Evolutionary conservation across 305 asterid species (phyloP), one percentile per base, ranked within the genome.

Genomic region (Lippia alba): DNA sequence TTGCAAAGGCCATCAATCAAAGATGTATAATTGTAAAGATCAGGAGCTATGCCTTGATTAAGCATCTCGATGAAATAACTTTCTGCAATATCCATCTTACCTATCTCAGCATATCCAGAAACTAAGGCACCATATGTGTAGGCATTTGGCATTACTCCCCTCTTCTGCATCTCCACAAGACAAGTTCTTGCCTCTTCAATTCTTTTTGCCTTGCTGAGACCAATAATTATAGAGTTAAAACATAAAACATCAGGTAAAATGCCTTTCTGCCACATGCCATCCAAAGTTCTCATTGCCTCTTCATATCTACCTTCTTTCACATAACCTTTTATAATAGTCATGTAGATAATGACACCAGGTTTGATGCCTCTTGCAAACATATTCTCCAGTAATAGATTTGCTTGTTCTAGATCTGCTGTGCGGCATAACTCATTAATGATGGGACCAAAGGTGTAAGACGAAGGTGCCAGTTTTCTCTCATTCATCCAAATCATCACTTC

Each of bases 1-100:
- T 75, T 88, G 87, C 96, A 90, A 66, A 83, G 81, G 34, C 98
- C 98, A 61, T 88, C 79, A 61, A 92, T 85, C 72, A 90, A 45
- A 57, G 79, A 68, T 12, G 92, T 81, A 81, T 81, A 86, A 79
- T 20, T 78, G 69, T 81, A 83, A 71, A 82, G 80, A 82, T 78
- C 82, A 30, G 96, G 96, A 66, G 81, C 71, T 71, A 90, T 78
- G 55, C 89, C 88, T 56, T 67, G 84, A 83, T 81, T 87, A 66
- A 90, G 83, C 94, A 92, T 92, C 74, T 86, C 90, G 74, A 54
- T 58, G 69, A 90, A 88, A 76, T 86, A 86, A 67, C 75, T 80
- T 69, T 92, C 92, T 8, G 96, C 98, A 39, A 81, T 74, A 49
- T 84, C 87, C 79, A 81, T 79, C 73, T 86, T 82, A 71, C 90